Evolutionary conservation across 768 basidiomycete species (phyloP).

Genomic region (Mycena indigotica): DNA sequence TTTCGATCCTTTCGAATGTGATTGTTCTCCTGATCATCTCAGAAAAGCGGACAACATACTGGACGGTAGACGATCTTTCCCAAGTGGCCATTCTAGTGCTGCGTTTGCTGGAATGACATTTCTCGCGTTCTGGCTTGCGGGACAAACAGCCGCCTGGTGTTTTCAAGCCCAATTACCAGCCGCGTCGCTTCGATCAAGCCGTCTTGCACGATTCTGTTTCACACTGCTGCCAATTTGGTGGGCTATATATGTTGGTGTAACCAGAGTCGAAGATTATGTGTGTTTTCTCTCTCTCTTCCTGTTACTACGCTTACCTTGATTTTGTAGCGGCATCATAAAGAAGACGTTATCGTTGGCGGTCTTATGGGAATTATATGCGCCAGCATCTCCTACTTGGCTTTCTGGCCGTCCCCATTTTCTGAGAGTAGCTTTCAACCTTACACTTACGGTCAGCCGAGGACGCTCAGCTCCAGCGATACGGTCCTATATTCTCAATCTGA

Average conservation of each 20-base stretch:
- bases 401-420: constrained; percentile 67
- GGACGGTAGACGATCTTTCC: constrained; percentile 64
- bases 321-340: constrained; percentile 63
- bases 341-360: constrained; percentile 67
- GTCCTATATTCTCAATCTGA: constrained; percentile 39
- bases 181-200: constrained; percentile 45
- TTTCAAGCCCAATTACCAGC: constrained; percentile 41
- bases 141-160: constrained; percentile 64
- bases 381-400: constrained; percentile 54
- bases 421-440: constrained; percentile 36
- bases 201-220: constrained; percentile 47
- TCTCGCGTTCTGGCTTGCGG: constrained; percentile 61
- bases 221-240: constrained; percentile 56
- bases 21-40: constrained; percentile 4
- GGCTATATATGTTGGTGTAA: constrained; percentile 62
- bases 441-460: constrained; percentile 40
- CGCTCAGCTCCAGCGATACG: not conserved
- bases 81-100: constrained; percentile 69
- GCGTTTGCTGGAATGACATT: constrained; percentile 69
- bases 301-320: constrained; percentile 6
- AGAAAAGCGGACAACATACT: constrained; percentile 41
- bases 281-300: constrained; percentile 28
- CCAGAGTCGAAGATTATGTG: constrained; percentile 68
- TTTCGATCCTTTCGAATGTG: not conserved
- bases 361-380: constrained; percentile 57